Percentiles rank a stretch among this genome's conserved stretches.
Conservation (phyloP, 2,329 filamentous ascomycete genomes). For the Hymenoscyphus salicellus region DNA sequence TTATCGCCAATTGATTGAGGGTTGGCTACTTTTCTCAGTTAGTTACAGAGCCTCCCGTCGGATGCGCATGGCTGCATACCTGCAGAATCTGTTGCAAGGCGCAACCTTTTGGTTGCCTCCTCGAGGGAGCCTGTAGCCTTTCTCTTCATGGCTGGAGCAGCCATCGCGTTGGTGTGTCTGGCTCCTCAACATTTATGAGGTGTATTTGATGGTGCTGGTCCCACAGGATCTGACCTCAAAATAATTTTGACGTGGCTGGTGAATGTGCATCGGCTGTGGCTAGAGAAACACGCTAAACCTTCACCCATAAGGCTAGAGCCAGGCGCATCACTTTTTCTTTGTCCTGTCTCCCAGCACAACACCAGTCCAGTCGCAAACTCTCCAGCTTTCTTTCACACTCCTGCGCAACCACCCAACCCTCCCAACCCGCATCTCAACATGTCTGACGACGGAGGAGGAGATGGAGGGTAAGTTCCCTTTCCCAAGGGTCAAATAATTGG, state of each 20-base stretch:
- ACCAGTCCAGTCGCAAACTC: constrained; percentile 8
- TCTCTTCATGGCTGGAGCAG: constrained; percentile 25
- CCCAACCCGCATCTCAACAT: constrained; percentile 41
- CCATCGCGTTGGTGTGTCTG: constrained; percentile 22
- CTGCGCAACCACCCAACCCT: neutral
- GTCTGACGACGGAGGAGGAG: constrained; percentile 65
- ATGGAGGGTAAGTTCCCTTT: constrained; percentile 47
- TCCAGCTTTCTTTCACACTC: neutral
- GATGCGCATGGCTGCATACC: neutral
- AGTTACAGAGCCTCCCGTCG: neutral
- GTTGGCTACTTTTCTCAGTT: neutral
- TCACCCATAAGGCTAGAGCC: constrained; percentile 29
- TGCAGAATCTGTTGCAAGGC: constrained; percentile 17
- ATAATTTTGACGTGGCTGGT: constrained; percentile 15
- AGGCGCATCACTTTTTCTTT: constrained; percentile 26
- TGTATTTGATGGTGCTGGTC: neutral
- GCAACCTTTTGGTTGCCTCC: constrained; percentile 25
- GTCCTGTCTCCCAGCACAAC: constrained; percentile 8
- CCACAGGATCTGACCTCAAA: neutral
- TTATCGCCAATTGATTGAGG: constrained; percentile 25
- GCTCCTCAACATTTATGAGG: neutral
- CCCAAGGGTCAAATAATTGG: neutral
- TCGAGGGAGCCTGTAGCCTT: constrained; percentile 20
- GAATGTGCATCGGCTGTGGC: neutral
- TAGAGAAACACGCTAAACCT: constrained; percentile 29